Conservation (phyloP, 805 yeast genomes). For the Saccharomycopsis capsularis region DNA sequence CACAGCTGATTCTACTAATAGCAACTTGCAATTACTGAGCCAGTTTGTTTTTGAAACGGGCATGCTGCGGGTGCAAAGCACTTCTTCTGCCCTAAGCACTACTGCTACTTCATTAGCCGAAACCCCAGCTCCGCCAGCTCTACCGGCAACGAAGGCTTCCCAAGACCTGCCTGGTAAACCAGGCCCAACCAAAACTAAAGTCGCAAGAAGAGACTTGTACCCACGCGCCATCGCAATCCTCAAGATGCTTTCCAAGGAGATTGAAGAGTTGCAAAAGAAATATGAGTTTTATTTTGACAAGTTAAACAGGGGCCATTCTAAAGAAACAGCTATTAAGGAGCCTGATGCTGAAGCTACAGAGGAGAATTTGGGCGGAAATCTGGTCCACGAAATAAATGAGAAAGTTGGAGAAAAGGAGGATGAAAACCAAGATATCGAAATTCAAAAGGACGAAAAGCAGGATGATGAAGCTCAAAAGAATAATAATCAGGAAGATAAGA, state of each 20-base stretch:
- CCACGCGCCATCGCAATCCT: slow-evolving; percentile 27
- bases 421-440: too few relatives aligned
- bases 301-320: too few relatives aligned
- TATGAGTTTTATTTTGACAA: slow-evolving; percentile 18
- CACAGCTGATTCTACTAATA: background rate
- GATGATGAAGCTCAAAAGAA: too few relatives aligned
- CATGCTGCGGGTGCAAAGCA: background rate
- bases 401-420: too few relatives aligned
- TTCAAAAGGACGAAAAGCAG: too few relatives aligned
- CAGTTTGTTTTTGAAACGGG: slow-evolving; percentile 4
- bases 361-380: too few relatives aligned
- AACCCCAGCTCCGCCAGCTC: slow-evolving; percentile 1
- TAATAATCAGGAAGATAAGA: too few relatives aligned
- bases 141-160: background rate
- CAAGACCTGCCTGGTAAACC: slow-evolving; percentile 17
- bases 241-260: slow-evolving; percentile 14
- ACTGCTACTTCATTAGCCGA: background rate
- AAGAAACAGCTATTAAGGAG: too few relatives aligned
- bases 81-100: background rate
- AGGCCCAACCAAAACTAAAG: slow-evolving; percentile 33
- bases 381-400: too few relatives aligned
- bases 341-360: too few relatives aligned
- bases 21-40: too few relatives aligned
- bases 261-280: slow-evolving; percentile 18
- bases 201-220: slow-evolving; percentile 44